A percentile compares a stretch with the other conserved stretches of the same genome.
phyloP scores from a whole-genome alignment of 1,284 basidiomycete genomes.

The Cutaneotrichosporon dermatis region DNA sequence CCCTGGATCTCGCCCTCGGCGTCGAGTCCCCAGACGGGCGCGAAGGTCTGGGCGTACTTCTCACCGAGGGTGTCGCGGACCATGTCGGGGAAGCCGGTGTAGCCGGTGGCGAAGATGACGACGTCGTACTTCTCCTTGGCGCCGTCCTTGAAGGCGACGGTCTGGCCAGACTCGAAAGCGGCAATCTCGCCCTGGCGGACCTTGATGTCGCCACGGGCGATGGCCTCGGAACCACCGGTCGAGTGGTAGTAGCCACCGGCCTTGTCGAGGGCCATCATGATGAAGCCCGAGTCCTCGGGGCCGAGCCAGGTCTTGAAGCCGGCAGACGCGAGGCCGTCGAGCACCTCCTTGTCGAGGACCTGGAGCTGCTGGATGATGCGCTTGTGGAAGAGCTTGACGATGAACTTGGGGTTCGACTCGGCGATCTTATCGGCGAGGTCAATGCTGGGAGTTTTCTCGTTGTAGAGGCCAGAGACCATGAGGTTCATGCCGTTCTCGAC shows the following conservation, averaged over 20 bases:
- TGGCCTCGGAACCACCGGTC: slow-evolving; percentile 59
- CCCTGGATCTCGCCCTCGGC: slow-evolving; percentile 59
- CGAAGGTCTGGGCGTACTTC: slow-evolving; percentile 52
- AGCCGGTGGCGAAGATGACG: slow-evolving; percentile 66
- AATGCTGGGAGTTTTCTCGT: slow-evolving; percentile 37
- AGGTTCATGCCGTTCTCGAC: slow-evolving; percentile 51
- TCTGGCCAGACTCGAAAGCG: slow-evolving; percentile 49
- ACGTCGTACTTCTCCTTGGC: slow-evolving; percentile 62
- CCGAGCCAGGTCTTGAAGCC: slow-evolving; percentile 62
- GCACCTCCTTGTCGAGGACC: slow-evolving; percentile 55
- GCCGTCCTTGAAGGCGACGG: slow-evolving; percentile 63
- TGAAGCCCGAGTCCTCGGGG: slow-evolving; percentile 50
- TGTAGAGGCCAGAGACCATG: slow-evolving; percentile 53
- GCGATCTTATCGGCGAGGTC: slow-evolving; percentile 53
- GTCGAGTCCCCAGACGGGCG: slow-evolving; percentile 58
- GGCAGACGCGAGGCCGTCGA: slow-evolving; percentile 57
- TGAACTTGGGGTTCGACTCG: slow-evolving; percentile 32
- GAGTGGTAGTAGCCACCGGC: slow-evolving; percentile 53
- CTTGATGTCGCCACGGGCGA: slow-evolving; percentile 68
- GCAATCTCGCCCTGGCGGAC: slow-evolving; percentile 63
- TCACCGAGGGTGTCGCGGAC: slow-evolving; percentile 54
- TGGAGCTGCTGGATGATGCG: slow-evolving; percentile 53
- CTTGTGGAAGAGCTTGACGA: slow-evolving; percentile 52
- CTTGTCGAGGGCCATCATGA: slow-evolving; percentile 47
- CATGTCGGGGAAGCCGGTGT: slow-evolving; percentile 43